Evolutionary conservation across 768 basidiomycete genomes (phyloP).

Genomic region (Suillus paluster): DNA sequence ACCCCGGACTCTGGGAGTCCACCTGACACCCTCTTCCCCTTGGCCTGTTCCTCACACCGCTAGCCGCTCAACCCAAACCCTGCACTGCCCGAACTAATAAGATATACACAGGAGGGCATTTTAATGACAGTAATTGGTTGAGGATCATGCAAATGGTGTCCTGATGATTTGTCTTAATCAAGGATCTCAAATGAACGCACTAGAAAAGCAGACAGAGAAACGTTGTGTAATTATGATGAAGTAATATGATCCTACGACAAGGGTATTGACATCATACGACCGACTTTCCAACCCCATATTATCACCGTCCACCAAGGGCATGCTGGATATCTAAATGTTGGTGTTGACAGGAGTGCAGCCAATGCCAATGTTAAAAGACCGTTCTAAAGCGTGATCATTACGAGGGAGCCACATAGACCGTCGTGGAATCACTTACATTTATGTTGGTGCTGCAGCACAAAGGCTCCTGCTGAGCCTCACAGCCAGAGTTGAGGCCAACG

Average conservation of each 20-base stretch:
- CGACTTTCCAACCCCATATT: background rate
- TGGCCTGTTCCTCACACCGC: too few species aligned
- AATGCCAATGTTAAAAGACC: conserved; percentile 43
- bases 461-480: conserved; percentile 27
- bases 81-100: too few species aligned
- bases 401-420: too few species aligned
- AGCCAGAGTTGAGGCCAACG: conserved; percentile 15
- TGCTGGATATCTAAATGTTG: background rate
- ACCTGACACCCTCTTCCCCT: too few species aligned
- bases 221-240: background rate
- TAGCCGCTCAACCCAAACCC: too few species aligned
- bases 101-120: too few species aligned
- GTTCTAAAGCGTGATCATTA: conserved; percentile 22
- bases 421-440: conserved; percentile 38
- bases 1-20: too few species aligned
- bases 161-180: background rate
- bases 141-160: too few species aligned
- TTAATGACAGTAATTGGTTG: background rate
- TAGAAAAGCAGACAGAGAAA: background rate
- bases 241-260: background rate
- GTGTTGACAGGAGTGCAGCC: conserved; percentile 44
- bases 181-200: background rate
- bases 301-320: background rate
- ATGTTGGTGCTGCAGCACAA: conserved; percentile 52
- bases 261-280: background rate